These are phyloP conservation scores for Colletotrichum spaethianum DNA, from an alignment of 2,329 filamentous ascomycete genomes.

Conservation along the genomic window DNA sequence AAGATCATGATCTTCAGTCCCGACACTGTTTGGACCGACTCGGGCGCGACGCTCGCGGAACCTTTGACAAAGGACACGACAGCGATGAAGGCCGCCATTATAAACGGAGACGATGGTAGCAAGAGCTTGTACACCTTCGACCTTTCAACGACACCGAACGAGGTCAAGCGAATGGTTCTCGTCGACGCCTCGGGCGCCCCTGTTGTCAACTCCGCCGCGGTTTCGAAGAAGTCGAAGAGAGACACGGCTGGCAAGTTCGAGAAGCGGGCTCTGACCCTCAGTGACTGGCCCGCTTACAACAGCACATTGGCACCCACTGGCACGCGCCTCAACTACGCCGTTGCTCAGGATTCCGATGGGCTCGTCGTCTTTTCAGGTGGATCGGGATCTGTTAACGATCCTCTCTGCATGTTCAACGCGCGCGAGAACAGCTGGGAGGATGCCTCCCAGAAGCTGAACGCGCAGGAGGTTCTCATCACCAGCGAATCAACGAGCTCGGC, in stretches of 20 bases:
- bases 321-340: slow-evolving; percentile 77
- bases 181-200: slow-evolving; percentile 71
- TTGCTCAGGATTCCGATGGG: slow-evolving; percentile 77
- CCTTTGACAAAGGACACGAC: slow-evolving; percentile 72
- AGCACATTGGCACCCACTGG: slow-evolving; percentile 76
- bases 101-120: slow-evolving; percentile 82
- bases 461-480: slow-evolving; percentile 54
- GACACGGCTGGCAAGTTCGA: background rate
- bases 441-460: slow-evolving; percentile 73
- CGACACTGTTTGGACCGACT: slow-evolving; percentile 74
- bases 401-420: slow-evolving; percentile 84
- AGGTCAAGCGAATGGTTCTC: slow-evolving; percentile 79
- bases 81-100: slow-evolving; percentile 72
- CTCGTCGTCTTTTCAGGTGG: slow-evolving; percentile 73
- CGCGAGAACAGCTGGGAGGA: slow-evolving; percentile 85
- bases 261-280: slow-evolving; percentile 67
- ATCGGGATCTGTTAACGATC: slow-evolving; percentile 79
- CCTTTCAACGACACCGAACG: slow-evolving; percentile 80
- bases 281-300: slow-evolving; percentile 85
- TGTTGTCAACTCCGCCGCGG: slow-evolving; percentile 61
- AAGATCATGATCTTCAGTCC: slow-evolving; percentile 81
- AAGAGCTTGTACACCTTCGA: slow-evolving; percentile 87
- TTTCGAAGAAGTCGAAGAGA: slow-evolving; percentile 45
- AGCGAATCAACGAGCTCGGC: slow-evolving; percentile 49
- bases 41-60: slow-evolving; percentile 73